Evolutionary conservation across 208 protist species (phyloP).

Genomic region (Crithidia mellificae): DNA sequence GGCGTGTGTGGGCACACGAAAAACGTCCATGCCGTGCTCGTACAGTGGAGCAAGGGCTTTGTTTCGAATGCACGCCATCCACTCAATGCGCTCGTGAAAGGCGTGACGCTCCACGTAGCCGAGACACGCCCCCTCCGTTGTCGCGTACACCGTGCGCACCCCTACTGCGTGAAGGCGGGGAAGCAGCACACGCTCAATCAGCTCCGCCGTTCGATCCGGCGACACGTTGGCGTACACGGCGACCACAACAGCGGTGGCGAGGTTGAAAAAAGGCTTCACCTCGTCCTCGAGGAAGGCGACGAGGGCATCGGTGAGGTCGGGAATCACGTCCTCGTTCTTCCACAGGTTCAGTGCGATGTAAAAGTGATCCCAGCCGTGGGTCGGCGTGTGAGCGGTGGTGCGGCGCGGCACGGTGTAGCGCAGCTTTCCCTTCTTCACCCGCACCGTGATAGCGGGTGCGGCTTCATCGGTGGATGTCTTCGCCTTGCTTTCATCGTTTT

Average conservation of each 20-base stretch:
- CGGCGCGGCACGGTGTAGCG: slow-evolving; percentile 38
- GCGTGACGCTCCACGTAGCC: slow-evolving; percentile 41
- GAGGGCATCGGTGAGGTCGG: slow-evolving; percentile 65
- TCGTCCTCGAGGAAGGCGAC: slow-evolving; percentile 72
- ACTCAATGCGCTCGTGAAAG: slow-evolving; percentile 72
- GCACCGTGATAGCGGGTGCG: background rate
- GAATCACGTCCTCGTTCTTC: slow-evolving; percentile 65
- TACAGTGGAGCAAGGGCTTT: slow-evolving; percentile 72
- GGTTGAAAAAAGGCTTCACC: slow-evolving; percentile 48
- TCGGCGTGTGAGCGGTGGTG: slow-evolving; percentile 21
- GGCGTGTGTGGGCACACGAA: background rate
- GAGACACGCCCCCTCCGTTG: slow-evolving; percentile 49
- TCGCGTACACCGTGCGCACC: slow-evolving; percentile 51
- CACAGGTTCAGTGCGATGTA: slow-evolving; percentile 78
- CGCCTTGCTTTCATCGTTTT: too few species aligned
- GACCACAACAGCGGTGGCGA: slow-evolving; percentile 58
- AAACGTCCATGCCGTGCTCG: slow-evolving; percentile 53
- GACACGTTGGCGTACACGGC: slow-evolving; percentile 72
- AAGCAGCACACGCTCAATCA: slow-evolving; percentile 53
- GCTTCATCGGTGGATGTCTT: too few species aligned
- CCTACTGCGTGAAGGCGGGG: slow-evolving; percentile 52
- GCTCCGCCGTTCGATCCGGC: slow-evolving; percentile 31
- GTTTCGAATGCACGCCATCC: slow-evolving; percentile 84
- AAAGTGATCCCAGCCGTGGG: slow-evolving; percentile 69
- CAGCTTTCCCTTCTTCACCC: slow-evolving; percentile 26